phyloP scores from a whole-genome alignment of 139 green algal genomes.

The Monoraphidium neglectum region DNA sequence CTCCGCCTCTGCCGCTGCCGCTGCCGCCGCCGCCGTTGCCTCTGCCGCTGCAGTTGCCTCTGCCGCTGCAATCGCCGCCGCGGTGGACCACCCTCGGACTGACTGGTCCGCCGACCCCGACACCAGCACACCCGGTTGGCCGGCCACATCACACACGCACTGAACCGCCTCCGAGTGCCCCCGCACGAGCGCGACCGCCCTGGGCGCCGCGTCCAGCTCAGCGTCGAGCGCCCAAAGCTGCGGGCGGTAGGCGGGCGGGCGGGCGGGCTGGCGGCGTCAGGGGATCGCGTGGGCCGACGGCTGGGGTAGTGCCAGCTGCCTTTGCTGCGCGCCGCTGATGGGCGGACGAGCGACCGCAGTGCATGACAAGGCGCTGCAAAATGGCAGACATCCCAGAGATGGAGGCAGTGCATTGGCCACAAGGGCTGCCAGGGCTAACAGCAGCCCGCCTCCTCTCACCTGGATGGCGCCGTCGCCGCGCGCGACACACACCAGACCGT shows the following conservation, averaged over 20 bases:
- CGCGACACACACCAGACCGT: background rate
- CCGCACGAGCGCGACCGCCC: background rate
- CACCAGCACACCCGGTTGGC: conserved; percentile 2
- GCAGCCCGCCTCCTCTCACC: background rate
- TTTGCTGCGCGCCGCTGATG: too few relatives aligned
- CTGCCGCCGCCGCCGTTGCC: background rate
- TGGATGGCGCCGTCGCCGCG: conserved; percentile 10
- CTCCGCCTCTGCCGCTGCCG: background rate
- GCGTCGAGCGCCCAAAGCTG: background rate
- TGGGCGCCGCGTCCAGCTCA: background rate
- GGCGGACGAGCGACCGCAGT: too few relatives aligned
- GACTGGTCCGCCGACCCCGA: conserved; percentile 18
- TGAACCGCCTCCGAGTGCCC: background rate
- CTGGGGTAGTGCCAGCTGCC: too few relatives aligned
- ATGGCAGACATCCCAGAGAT: background rate
- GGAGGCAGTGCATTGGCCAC: background rate
- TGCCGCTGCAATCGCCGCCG: background rate
- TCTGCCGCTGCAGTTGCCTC: background rate
- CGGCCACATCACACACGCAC: background rate
- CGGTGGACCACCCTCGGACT: background rate
- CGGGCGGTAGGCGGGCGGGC: too few relatives aligned
- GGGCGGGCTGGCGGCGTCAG: too few relatives aligned
- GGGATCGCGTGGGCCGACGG: too few relatives aligned
- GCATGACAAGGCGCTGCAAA: too few relatives aligned
- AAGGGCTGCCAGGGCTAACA: too few relatives aligned